Conservation (phyloP, 805 yeast genomes). For the Candida golubevii region DNA sequence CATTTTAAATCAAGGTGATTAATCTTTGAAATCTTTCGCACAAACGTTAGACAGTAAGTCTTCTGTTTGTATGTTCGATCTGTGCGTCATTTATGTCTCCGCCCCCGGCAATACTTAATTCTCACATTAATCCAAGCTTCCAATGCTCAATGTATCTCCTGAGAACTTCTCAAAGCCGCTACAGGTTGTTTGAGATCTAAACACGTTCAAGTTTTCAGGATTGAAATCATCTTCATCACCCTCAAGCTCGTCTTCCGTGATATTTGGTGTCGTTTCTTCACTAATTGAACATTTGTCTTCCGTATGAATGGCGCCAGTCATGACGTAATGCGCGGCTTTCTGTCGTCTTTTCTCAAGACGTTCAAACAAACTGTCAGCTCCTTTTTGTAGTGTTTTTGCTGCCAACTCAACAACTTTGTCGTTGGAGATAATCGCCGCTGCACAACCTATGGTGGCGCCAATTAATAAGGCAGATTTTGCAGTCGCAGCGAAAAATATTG, state of each 20-base stretch:
- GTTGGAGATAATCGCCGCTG: conserved; percentile 12
- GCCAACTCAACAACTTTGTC: conserved; percentile 10
- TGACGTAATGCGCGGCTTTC: background rate
- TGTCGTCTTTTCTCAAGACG: too few species aligned
- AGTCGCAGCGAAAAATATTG: conserved; percentile 9
- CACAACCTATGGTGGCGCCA: conserved; percentile 13
- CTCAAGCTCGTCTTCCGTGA: conserved; percentile 8
- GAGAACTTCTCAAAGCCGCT: background rate
- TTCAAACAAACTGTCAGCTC: conserved; percentile 4
- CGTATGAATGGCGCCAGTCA: background rate
- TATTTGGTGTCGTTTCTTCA: conserved; percentile 13
- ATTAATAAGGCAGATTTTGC: conserved; percentile 13
- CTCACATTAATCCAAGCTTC: conserved; percentile 1
- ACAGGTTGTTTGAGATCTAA: background rate
- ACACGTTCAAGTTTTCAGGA: background rate
- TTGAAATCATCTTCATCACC: conserved; percentile 1
- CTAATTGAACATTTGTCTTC: background rate
- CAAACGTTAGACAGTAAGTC: too few species aligned
- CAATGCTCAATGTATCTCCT: conserved; percentile 1
- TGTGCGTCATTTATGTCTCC: too few species aligned
- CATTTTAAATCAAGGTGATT: too few species aligned
- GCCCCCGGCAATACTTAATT: too few species aligned
- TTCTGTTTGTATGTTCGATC: too few species aligned
- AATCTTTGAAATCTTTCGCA: too few species aligned
- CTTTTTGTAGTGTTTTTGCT: conserved; percentile 8